Evolutionary conservation across 2,329 filamentous ascomycete genomes (phyloP).

Genomic region (Botrytis paeoniae): DNA sequence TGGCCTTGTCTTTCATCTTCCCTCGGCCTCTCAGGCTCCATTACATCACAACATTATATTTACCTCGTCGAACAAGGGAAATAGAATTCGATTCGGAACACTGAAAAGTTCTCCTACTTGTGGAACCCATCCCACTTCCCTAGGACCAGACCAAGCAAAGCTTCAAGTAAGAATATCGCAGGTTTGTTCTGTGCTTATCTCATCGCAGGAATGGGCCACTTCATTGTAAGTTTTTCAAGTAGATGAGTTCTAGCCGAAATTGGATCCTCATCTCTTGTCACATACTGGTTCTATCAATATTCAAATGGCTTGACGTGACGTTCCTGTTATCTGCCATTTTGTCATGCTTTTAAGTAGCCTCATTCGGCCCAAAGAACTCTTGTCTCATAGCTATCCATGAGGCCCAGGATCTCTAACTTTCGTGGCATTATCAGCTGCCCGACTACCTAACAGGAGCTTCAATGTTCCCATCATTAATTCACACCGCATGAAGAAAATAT

Average conservation of each 20-base stretch:
- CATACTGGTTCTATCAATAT: not conserved
- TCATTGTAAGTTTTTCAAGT: not conserved
- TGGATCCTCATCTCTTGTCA: not conserved
- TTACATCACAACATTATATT: not conserved
- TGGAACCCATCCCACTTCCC: not conserved
- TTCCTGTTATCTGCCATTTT: not conserved
- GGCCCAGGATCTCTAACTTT: not conserved
- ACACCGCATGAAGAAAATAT: not conserved
- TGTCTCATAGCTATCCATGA: not conserved
- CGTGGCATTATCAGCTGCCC: not conserved
- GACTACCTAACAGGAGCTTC: not conserved
- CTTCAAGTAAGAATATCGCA: not conserved
- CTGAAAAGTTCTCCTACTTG: not conserved
- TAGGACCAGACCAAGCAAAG: not conserved
- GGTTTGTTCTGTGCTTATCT: not conserved
- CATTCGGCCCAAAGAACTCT: not conserved
- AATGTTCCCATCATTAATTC: not conserved
- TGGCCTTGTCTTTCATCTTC: not conserved
- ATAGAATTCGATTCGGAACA: fast-evolving
- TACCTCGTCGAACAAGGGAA: not conserved
- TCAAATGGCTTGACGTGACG: not conserved
- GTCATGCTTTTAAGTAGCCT: not conserved
- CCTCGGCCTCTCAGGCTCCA: not conserved
- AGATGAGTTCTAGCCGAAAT: not conserved
- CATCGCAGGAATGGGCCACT: too few species aligned